A percentile compares a stretch with the other conserved stretches of the same genome.
phyloP scores from a whole-genome alignment of 805 yeast species.

The Candida oleophila region DNA sequence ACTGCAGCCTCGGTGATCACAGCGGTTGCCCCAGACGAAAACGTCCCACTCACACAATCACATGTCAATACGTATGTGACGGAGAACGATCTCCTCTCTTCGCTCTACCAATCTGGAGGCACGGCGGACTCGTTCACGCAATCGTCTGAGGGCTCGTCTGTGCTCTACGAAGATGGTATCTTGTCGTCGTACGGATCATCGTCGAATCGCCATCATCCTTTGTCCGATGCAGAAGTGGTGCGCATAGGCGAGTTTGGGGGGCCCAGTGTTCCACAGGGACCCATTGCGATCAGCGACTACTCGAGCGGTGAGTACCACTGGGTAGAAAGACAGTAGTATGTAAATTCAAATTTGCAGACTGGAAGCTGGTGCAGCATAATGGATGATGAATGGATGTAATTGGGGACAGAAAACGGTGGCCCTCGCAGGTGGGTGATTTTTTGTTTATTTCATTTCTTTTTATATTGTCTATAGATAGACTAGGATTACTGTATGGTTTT shows the following conservation, averaged over 20 bases:
- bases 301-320: slow-evolving; percentile 6
- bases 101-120: slow-evolving; percentile 13
- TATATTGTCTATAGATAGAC: background rate
- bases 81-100: slow-evolving; percentile 21
- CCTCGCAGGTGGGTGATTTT: background rate
- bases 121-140: slow-evolving; percentile 14
- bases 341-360: too few species aligned
- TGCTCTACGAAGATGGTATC: slow-evolving; percentile 14
- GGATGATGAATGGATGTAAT: too few species aligned
- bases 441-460: background rate
- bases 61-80: slow-evolving; percentile 9
- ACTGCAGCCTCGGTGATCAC: background rate
- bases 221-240: slow-evolving; percentile 20
- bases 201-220: slow-evolving; percentile 12
- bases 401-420: too few species aligned
- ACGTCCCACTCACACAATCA: background rate
- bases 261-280: slow-evolving; percentile 5
- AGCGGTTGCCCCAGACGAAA: background rate
- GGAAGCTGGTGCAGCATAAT: too few species aligned
- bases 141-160: slow-evolving; percentile 13
- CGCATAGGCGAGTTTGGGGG: slow-evolving; percentile 8
- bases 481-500: background rate
- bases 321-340: slow-evolving; percentile 1
- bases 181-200: slow-evolving; percentile 8
- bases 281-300: slow-evolving; percentile 5